phyloP scores from a whole-genome alignment of 805 yeast species.

The Candida dendrica region DNA sequence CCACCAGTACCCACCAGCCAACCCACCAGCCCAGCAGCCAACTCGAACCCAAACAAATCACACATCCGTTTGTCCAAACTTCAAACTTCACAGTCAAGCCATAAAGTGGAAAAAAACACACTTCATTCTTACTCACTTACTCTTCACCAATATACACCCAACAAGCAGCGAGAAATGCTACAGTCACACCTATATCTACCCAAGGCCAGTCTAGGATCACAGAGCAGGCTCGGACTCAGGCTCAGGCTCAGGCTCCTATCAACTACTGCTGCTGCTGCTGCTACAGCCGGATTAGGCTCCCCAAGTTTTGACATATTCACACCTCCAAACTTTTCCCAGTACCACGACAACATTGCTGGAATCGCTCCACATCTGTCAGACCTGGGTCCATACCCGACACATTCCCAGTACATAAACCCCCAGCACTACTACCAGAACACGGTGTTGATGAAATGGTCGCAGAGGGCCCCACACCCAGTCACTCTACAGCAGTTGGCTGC shows the following conservation, averaged over 20 bases:
- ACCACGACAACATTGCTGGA: constrained; percentile 27
- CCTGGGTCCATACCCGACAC: constrained; percentile 30
- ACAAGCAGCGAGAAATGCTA: too few relatives aligned
- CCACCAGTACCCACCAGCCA: too few relatives aligned
- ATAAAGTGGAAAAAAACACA: too few relatives aligned
- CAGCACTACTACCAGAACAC: constrained; percentile 87
- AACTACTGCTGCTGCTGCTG: neutral
- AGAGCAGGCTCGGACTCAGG: too few relatives aligned
- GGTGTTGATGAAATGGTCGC: constrained; percentile 53
- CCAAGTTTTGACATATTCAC: constrained; percentile 5
- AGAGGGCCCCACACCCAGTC: constrained; percentile 77
- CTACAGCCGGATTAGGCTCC: neutral
- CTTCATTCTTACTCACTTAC: too few relatives aligned
- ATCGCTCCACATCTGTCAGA: constrained; percentile 26
- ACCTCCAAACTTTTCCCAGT: constrained; percentile 27
- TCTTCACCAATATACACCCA: too few relatives aligned
- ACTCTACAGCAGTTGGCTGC: constrained; percentile 86
- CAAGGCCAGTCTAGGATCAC: too few relatives aligned
- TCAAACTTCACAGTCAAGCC: too few relatives aligned
- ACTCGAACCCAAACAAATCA: too few relatives aligned
- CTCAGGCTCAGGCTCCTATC: neutral
- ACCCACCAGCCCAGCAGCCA: too few relatives aligned
- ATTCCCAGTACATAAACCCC: constrained; percentile 41
- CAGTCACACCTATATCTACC: too few relatives aligned
- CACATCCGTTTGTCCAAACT: too few relatives aligned